A percentile compares a stretch with the other conserved stretches of the same genome.
Conservation (phyloP, 179 eudicot species). For the Nepenthes alata region DNA sequence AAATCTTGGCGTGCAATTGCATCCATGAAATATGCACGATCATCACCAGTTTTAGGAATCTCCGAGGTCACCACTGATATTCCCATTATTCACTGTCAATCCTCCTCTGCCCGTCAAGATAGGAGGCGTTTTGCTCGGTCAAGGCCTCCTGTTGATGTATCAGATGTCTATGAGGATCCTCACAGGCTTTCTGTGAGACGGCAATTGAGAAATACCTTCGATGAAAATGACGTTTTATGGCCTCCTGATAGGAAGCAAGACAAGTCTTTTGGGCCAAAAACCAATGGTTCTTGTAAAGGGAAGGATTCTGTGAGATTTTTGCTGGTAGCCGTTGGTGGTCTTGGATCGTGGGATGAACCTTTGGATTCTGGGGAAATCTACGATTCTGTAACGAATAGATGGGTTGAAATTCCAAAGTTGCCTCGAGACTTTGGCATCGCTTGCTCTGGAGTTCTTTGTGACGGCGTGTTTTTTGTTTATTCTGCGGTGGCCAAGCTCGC, state of each 20-base stretch:
- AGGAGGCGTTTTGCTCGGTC: conserved; percentile 58
- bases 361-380: conserved; percentile 80
- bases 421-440: conserved; percentile 77
- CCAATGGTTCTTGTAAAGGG: conserved; percentile 24
- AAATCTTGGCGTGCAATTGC: conserved; percentile 74
- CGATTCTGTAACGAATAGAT: conserved; percentile 69
- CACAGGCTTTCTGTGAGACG: conserved; percentile 87
- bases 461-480: conserved; percentile 61
- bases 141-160: conserved; percentile 55
- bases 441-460: conserved; percentile 77
- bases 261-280: conserved; percentile 47
- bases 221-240: conserved; percentile 42
- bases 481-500: conserved; percentile 81
- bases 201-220: conserved; percentile 43
- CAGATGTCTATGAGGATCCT: conserved; percentile 93
- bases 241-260: conserved; percentile 32
- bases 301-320: conserved; percentile 52
- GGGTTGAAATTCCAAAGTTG: conserved; percentile 75
- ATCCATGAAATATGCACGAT: conserved; percentile 83
- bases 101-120: conserved; percentile 38
- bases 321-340: conserved; percentile 80
- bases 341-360: conserved; percentile 85
- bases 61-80: conserved; percentile 47
- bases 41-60: conserved; percentile 66
- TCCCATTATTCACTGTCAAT: conserved; percentile 38